Percentiles rank a stretch among this genome's conserved stretches.
Evolutionary conservation across 1,139 yeast genomes (phyloP).

Genomic region (Neolecta irregularis): DNA sequence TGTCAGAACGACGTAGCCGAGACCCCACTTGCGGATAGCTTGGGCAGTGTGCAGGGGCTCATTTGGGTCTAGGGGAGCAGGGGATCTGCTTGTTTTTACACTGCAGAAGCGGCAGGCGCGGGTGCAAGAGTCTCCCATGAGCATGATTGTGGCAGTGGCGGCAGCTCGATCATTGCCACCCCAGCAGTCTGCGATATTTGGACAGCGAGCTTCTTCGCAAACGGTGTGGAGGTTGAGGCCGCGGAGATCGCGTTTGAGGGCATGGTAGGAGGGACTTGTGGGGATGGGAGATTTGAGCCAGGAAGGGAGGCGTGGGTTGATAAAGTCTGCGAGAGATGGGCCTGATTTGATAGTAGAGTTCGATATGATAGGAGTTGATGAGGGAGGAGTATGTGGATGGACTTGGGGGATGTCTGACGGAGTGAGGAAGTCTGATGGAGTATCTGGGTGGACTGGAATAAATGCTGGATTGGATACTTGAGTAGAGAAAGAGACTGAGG

Average conservation of each 20-base stretch:
- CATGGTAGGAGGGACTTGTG: constrained; percentile 68
- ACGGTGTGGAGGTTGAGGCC: constrained; percentile 73
- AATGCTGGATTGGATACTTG: no score
- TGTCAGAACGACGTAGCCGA: constrained; percentile 93
- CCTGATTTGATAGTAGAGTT: no score
- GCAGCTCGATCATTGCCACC: constrained; percentile 84
- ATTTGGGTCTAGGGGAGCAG: constrained; percentile 80
- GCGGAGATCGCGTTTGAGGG: constrained; percentile 69
- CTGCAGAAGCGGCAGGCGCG: constrained; percentile 97
- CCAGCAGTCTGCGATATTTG: constrained; percentile 99
- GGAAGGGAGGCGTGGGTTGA: constrained; percentile 45
- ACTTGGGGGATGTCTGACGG: not conserved
- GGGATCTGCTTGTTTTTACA: constrained; percentile 79
- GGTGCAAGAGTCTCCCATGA: constrained; percentile 96
- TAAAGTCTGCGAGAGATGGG: no score
- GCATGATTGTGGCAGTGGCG: constrained; percentile 98
- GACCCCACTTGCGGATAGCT: constrained; percentile 95
- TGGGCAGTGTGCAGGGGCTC: constrained; percentile 98
- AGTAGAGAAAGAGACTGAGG: no score
- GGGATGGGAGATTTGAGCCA: constrained; percentile 97
- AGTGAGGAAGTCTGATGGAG: not conserved
- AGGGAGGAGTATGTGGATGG: constrained; percentile 12
- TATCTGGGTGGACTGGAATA: no score
- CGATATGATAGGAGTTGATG: no score
- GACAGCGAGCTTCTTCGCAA: constrained; percentile 97